Base-by-base conservation (phyloP, 2,329 filamentous ascomycete species). In the Fusarium domesticum region DNA sequence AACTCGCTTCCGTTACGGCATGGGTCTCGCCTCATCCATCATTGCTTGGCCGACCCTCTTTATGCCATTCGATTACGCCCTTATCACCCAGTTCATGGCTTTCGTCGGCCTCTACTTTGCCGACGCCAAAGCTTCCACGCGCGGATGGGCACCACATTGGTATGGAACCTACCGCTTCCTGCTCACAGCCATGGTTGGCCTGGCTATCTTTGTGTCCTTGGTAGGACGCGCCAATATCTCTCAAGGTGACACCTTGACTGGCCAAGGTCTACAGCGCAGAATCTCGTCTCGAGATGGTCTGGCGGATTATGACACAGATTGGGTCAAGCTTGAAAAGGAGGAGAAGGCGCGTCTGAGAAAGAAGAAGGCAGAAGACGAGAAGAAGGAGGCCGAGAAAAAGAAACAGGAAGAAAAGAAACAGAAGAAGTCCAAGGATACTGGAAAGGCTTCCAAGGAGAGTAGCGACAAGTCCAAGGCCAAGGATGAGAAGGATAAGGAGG, bases 161-260 rank as follows among this genome's bases (percentile, higher is more conserved):
- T 96, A 96, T 66, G 78, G 76, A 47, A 87, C 84, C 38, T 96
- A 96, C 73, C 88, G 92, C 25, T 96, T 96, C 68, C 84, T 95
- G 7, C 76, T 96, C 57, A 96, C 92, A 2, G 92, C 91, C 65
- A 78, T 96, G 48, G 91, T 96, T 19, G 91, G 92, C 31, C 74
- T 81, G 34, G 84, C 86, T 51, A 92, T 96, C 56, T 82, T 93
- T 33, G 71, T 89, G 56, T 92, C 81, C 51, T 72, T 96, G 54
- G 78, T 96, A 51, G 89, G 89, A 32, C 83, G 91, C 49, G 86
- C 90, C 60, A 85, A 91, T 70, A 83, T 95, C 55, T 76, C 70
- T 39, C 59, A 64, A 25, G 47, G 52, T 1, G 46, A 58, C 15
- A 40, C 48, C 1, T 54, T 64, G 6, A 65, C 66, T 14, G 64